These are phyloP conservation scores for Xylariaceae sp. DNA, from an alignment of 2,329 filamentous ascomycete genomes.

Conservation along the genomic window DNA sequence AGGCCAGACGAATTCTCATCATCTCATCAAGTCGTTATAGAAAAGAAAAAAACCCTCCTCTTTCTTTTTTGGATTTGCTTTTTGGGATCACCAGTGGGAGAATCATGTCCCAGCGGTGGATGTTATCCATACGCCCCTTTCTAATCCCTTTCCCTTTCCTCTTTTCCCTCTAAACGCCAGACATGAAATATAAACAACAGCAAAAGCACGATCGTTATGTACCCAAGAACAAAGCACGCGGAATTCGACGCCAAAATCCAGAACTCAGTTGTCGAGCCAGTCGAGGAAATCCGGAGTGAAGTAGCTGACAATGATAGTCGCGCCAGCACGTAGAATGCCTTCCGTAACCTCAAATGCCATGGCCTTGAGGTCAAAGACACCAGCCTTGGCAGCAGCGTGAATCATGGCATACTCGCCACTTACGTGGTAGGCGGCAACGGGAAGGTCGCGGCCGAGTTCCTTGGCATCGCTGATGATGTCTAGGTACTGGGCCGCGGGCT, in stretches of 20 bases:
- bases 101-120: not conserved
- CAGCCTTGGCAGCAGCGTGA: slow-evolving; percentile 88
- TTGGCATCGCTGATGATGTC: slow-evolving; percentile 98
- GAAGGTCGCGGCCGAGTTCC: slow-evolving; percentile 85
- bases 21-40: not conserved
- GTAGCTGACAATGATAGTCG: slow-evolving; percentile 89
- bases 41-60: not conserved
- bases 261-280: slow-evolving; percentile 52
- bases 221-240: not conserved
- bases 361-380: slow-evolving; percentile 88
- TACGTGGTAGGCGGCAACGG: slow-evolving; percentile 93
- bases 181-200: not conserved
- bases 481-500: slow-evolving; percentile 90
- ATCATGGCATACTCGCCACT: slow-evolving; percentile 98
- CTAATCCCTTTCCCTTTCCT: too few relatives aligned
- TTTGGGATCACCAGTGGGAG: not conserved
- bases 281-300: slow-evolving; percentile 79
- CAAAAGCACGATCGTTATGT: not conserved
- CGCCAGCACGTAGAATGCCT: slow-evolving; percentile 86
- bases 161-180: slow-evolving; percentile 6
- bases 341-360: slow-evolving; percentile 96
- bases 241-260: not conserved
- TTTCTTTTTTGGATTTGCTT: not conserved
- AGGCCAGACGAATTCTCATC: not conserved
- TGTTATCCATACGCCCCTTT: not conserved